These are phyloP conservation scores for Tolypocladium pustulatum DNA, from an alignment of 2,329 filamentous ascomycete genomes.

Conservation along the genomic window DNA sequence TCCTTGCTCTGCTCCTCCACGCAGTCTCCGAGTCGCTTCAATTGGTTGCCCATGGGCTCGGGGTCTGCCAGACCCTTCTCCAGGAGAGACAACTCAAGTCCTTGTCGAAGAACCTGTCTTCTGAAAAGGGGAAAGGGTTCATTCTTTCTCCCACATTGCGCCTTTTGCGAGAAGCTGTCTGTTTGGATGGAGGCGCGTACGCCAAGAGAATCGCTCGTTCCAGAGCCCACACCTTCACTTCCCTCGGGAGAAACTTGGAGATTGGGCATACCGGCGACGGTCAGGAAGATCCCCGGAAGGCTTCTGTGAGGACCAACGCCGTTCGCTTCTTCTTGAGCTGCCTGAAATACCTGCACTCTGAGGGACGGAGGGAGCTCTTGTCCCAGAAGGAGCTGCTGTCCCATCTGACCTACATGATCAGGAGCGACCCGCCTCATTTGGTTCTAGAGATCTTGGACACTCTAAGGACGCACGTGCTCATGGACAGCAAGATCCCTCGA, in stretches of 20 bases:
- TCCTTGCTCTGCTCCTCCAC: conserved; percentile 72
- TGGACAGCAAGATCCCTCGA: conserved; percentile 63
- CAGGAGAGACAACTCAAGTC: conserved; percentile 74
- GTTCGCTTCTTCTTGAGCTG: conserved; percentile 71
- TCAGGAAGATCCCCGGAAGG: conserved; percentile 55
- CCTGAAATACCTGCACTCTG: conserved; percentile 65
- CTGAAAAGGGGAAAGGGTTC: conserved; percentile 74
- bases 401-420: conserved; percentile 69
- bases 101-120: conserved; percentile 66
- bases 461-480: conserved; percentile 60
- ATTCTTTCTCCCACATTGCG: conserved; percentile 82
- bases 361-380: conserved; percentile 73
- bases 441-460: conserved; percentile 64
- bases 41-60: conserved; percentile 62
- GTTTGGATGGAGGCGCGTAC: conserved; percentile 73
- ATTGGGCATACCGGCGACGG: conserved; percentile 48
- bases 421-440: conserved; percentile 65
- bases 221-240: conserved; percentile 68
- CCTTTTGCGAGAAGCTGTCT: conserved; percentile 74
- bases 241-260: conserved; percentile 69
- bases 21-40: conserved; percentile 65
- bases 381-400: conserved; percentile 71
- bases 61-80: conserved; percentile 71
- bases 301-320: conserved; percentile 74
- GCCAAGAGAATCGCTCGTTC: conserved; percentile 69